These are phyloP conservation scores for Penicillium ucsense DNA, from an alignment of 495 filamentous ascomycete genomes.

Conservation along the genomic window DNA sequence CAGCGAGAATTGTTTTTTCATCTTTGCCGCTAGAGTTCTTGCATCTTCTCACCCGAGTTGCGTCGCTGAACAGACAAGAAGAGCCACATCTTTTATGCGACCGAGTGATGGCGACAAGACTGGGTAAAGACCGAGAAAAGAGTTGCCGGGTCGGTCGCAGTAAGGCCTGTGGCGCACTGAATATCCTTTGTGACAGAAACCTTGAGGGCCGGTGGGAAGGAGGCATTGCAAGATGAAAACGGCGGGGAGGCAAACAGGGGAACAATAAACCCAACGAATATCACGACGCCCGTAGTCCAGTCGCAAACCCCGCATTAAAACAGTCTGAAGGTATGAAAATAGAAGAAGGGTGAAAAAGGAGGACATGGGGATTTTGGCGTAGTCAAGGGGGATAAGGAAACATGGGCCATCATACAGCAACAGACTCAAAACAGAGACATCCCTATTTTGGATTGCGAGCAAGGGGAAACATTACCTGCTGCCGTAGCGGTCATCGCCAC, in stretches of 20 bases:
- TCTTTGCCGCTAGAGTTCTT: conserved; percentile 35
- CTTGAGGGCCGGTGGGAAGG: conserved; percentile 8
- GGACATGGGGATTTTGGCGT: not conserved
- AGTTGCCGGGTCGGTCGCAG: conserved; percentile 27
- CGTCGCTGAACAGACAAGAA: conserved; percentile 34
- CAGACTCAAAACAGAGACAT: conserved; percentile 2
- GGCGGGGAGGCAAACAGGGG: not conserved
- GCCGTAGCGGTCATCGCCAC: conserved; percentile 37
- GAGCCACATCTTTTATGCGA: conserved; percentile 31
- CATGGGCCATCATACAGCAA: conserved; percentile 10
- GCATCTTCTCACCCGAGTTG: conserved; percentile 25
- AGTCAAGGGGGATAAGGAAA: not conserved
- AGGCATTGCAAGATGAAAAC: conserved; percentile 3
- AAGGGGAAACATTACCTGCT: conserved; percentile 29
- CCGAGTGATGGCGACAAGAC: conserved; percentile 28
- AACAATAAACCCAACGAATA: conserved; percentile 22
- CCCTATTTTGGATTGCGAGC: conserved; percentile 5
- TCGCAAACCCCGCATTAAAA: conserved; percentile 31
- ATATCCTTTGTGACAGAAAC: conserved; percentile 23
- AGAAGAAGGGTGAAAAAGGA: conserved; percentile 5
- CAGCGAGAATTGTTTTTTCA: conserved; percentile 38
- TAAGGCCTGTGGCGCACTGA: conserved; percentile 24
- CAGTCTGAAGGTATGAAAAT: conserved; percentile 17
- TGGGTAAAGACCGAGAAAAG: conserved; percentile 12
- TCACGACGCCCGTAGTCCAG: conserved; percentile 26